Percentiles rank a stretch among this genome's conserved stretches.
These are phyloP conservation scores for Aspergillus alliaceus DNA, from an alignment of 2,329 filamentous ascomycete species.

Conservation along the genomic window DNA sequence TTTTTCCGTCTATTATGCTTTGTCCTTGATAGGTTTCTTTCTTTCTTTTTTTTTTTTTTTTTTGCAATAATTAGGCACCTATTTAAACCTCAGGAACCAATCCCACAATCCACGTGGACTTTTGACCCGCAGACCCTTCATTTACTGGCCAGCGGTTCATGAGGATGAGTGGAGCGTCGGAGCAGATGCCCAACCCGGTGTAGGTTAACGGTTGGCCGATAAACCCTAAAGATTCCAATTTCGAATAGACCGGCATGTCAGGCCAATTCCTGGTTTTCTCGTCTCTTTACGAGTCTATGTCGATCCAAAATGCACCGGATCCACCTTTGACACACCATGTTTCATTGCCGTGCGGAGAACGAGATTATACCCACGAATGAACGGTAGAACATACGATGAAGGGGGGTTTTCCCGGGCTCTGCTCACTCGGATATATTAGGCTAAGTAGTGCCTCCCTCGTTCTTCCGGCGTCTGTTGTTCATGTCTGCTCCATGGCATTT, in stretches of 20 bases:
- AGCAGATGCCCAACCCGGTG: neutral
- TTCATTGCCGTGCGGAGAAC: neutral
- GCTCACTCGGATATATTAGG: neutral
- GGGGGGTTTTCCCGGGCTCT: neutral
- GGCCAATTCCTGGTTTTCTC: neutral
- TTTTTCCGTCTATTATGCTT: too few species aligned
- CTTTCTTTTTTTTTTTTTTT: too few species aligned
- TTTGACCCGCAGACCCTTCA: neutral
- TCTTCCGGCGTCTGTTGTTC: neutral
- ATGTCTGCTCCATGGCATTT: neutral
- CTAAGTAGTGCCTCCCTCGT: neutral
- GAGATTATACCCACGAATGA: neutral
- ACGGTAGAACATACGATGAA: neutral
- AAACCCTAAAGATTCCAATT: neutral
- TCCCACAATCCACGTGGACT: slow-evolving; percentile 1
- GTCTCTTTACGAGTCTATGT: neutral
- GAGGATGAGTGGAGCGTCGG: neutral
- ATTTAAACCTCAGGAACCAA: too few species aligned
- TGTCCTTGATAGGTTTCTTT: too few species aligned
- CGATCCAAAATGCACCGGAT: neutral
- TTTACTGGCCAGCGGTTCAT: neutral
- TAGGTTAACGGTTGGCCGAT: neutral
- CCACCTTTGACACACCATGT: neutral
- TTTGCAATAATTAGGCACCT: too few species aligned
- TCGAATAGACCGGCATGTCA: neutral